Conservation (phyloP, 1,284 basidiomycete species). For the Apiotrichum montevideense region DNA sequence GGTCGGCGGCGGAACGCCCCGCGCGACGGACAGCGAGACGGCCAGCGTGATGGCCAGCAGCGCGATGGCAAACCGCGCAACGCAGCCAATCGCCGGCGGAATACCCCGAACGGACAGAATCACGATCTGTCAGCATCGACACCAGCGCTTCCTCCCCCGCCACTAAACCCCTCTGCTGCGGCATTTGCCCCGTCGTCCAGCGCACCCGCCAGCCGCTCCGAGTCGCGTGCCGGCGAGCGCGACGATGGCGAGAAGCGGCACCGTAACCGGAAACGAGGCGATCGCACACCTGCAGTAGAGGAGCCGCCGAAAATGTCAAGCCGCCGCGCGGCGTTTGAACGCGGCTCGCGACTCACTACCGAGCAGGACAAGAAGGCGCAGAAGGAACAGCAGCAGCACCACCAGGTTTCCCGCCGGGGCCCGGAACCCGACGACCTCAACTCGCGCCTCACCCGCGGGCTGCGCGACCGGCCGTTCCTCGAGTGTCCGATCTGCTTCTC, state of each 20-base stretch:
- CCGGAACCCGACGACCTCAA: conserved; percentile 43
- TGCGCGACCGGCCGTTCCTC: conserved; percentile 36
- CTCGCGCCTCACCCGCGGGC: conserved; percentile 37
- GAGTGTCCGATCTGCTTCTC: conserved; percentile 48
- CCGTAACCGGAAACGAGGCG: background rate
- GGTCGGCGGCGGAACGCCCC: background rate
- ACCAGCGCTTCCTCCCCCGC: background rate
- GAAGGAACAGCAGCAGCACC: conserved; percentile 18
- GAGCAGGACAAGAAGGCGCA: conserved; percentile 5
- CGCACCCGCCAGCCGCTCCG: background rate
- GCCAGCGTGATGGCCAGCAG: background rate
- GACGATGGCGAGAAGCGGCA: conserved; percentile 3
- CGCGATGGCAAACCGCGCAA: background rate
- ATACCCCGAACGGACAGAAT: background rate
- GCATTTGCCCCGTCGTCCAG: conserved; percentile 8
- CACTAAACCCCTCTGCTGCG: conserved; percentile 10
- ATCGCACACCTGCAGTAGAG: background rate
- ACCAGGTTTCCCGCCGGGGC: background rate
- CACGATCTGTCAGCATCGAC: background rate
- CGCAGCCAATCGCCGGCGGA: background rate
- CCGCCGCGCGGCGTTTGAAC: conserved; percentile 37
- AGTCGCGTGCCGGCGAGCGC: background rate
- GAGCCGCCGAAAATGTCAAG: conserved; percentile 8
- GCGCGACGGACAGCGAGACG: background rate
- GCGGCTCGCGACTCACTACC: conserved; percentile 17